Conservation (phyloP, 495 filamentous ascomycete genomes). For the Aspergillus panamensis region DNA sequence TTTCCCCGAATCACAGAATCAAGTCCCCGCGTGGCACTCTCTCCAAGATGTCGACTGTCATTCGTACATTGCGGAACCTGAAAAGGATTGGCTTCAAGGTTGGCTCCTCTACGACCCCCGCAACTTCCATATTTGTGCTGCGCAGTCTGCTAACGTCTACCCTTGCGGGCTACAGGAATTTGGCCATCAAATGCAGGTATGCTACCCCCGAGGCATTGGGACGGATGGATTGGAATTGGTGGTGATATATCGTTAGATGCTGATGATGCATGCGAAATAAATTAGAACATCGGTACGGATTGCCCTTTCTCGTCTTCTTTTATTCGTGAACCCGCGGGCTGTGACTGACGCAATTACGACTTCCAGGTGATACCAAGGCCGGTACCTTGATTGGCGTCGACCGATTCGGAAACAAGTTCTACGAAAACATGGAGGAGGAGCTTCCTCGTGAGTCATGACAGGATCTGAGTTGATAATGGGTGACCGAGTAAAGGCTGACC, state of each 20-base stretch:
- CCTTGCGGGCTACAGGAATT: conserved; percentile 58
- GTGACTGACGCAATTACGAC: conserved; percentile 33
- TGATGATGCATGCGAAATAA: conserved; percentile 20
- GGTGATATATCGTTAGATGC: conserved; percentile 13
- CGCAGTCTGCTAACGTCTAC: conserved; percentile 30
- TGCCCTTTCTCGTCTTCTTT: not conserved
- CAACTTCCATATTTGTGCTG: not conserved
- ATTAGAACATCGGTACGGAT: conserved; percentile 65
- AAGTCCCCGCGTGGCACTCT: conserved; percentile 17
- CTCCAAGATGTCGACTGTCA: conserved; percentile 81
- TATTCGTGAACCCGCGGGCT: not conserved
- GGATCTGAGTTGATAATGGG: not conserved
- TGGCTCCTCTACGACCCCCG: conserved; percentile 16
- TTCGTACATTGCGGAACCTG: conserved; percentile 81
- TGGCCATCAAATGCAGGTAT: conserved; percentile 89
- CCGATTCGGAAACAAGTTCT: conserved; percentile 95
- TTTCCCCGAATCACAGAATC: conserved; percentile 12
- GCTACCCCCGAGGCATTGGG: conserved; percentile 21
- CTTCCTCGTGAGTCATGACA: conserved; percentile 67
- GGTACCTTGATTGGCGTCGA: conserved; percentile 83
- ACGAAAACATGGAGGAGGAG: conserved; percentile 88
- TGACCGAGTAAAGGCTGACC: conserved; percentile 1
- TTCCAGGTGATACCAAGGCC: conserved; percentile 89
- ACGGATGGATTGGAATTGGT: conserved; percentile 9
- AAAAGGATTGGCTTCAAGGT: conserved; percentile 86